phyloP scores from a whole-genome alignment of 176 grass and related monocot species.

The Panicum miliaceum region DNA sequence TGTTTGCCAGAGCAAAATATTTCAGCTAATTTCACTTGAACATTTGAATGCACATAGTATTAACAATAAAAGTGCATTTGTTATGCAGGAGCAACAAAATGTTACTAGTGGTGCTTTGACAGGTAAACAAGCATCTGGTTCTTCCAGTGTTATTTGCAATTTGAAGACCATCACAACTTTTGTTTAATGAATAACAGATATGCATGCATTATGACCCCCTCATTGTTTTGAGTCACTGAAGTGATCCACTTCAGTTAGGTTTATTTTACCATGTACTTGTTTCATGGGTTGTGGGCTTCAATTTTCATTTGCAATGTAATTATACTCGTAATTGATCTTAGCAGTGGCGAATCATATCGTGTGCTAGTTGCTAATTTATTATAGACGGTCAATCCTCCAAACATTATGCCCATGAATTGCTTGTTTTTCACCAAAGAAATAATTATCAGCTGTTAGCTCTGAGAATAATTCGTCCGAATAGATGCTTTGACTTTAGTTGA shows the following conservation, averaged over 20 bases:
- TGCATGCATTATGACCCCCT: background rate
- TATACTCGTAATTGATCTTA: background rate
- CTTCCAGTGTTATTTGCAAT: conserved; percentile 34
- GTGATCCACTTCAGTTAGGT: background rate
- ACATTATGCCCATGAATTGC: background rate
- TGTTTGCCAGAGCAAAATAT: conserved; percentile 17
- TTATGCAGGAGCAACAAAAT: conserved; percentile 61
- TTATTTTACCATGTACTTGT: background rate
- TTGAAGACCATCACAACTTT: conserved; percentile 13
- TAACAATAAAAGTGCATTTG: conserved; percentile 34
- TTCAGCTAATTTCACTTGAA: background rate
- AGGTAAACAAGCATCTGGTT: conserved; percentile 48
- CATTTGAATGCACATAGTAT: conserved; percentile 27
- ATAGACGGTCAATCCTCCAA: background rate
- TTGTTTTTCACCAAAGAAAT: conserved; percentile 20
- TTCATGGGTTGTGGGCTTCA: background rate
- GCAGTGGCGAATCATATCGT: background rate
- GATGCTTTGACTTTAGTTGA: conserved; percentile 8
- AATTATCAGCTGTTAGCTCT: conserved; percentile 19
- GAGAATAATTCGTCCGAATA: background rate
- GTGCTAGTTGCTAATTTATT: conserved; percentile 2
- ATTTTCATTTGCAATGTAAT: conserved; percentile 17
- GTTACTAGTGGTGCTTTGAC: conserved; percentile 41
- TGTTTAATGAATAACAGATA: conserved; percentile 20
- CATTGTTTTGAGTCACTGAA: background rate